Evolutionary conservation across 129 eudicot species (phyloP).

Genomic region (Dittrichia graveolens): DNA sequence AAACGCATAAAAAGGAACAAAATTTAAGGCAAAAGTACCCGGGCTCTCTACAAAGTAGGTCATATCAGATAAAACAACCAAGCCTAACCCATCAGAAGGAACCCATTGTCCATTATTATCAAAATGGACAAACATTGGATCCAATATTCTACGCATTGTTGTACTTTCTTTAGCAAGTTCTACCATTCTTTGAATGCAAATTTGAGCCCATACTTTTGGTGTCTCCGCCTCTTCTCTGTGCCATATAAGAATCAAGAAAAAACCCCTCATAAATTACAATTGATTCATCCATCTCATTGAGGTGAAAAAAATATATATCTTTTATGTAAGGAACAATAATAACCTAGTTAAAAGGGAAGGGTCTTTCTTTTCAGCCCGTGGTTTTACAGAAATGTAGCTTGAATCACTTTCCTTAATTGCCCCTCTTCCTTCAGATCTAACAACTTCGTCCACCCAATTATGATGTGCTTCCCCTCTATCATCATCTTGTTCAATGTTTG

Average conservation of each 20-base stretch:
- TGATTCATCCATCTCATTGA: conserved; percentile 3
- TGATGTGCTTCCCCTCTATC: conserved; percentile 77
- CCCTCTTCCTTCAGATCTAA: conserved; percentile 75
- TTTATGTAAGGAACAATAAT: not conserved
- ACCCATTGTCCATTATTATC: conserved; percentile 78
- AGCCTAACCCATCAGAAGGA: conserved; percentile 65
- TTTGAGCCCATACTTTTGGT: conserved; percentile 95
- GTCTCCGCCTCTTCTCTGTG: conserved; percentile 79
- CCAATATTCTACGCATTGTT: conserved; percentile 79
- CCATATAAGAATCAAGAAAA: conserved; percentile 11
- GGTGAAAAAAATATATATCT: not conserved
- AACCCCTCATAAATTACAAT: not conserved
- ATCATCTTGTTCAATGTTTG: conserved; percentile 48
- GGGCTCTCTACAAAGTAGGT: conserved; percentile 64
- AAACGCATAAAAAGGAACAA: not conserved
- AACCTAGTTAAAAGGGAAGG: conserved; percentile 77
- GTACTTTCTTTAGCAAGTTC: conserved; percentile 91
- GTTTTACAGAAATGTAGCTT: conserved; percentile 46
- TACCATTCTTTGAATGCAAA: conserved; percentile 84
- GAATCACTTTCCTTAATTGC: conserved; percentile 50
- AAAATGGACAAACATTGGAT: conserved; percentile 84
- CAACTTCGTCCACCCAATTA: conserved; percentile 96
- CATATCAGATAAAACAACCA: conserved; percentile 82
- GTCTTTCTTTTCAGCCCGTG: conserved; percentile 72
- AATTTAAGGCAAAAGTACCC: conserved; percentile 41